phyloP scores from a whole-genome alignment of 805 yeast genomes.

The Yarrowia yakushimensis region DNA sequence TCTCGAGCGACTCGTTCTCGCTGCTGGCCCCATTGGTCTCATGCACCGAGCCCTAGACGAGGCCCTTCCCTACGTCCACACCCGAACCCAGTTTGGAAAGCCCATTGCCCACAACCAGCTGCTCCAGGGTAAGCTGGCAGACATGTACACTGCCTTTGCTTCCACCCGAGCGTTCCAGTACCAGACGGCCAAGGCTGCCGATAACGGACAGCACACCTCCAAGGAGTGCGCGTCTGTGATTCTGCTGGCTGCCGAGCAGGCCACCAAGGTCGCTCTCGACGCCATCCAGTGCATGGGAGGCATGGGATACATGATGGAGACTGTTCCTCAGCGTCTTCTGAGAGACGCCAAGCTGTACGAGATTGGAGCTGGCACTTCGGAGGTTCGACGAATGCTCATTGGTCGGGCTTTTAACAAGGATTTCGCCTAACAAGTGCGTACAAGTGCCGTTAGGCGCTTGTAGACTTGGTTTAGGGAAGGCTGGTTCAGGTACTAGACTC shows the following conservation, averaged over 20 bases:
- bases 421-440: neutral
- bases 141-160: slow-evolving; percentile 38
- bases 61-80: slow-evolving; percentile 37
- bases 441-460: too few relatives aligned
- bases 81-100: slow-evolving; percentile 36
- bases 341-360: slow-evolving; percentile 39
- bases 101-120: slow-evolving; percentile 38
- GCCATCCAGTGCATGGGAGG: slow-evolving; percentile 39
- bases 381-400: slow-evolving; percentile 37
- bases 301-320: slow-evolving; percentile 38
- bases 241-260: slow-evolving; percentile 38
- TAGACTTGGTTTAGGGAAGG: too few relatives aligned
- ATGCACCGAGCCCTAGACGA: slow-evolving; percentile 38
- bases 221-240: slow-evolving; percentile 39
- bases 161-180: slow-evolving; percentile 36
- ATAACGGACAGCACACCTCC: slow-evolving; percentile 33
- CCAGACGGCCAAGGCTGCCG: slow-evolving; percentile 34
- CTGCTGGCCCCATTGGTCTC: slow-evolving; percentile 37
- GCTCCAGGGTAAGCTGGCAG: slow-evolving; percentile 38
- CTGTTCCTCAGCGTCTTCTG: slow-evolving; percentile 36
- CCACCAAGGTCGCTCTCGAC: slow-evolving; percentile 37
- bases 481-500: too few relatives aligned
- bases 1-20: slow-evolving; percentile 35
- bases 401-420: slow-evolving; percentile 38
- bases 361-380: slow-evolving; percentile 38